Evolutionary conservation across 495 filamentous ascomycete species (phyloP), one percentile per base, ranked within the genome.

Genomic region (Annulohypoxylon maeteangense): DNA sequence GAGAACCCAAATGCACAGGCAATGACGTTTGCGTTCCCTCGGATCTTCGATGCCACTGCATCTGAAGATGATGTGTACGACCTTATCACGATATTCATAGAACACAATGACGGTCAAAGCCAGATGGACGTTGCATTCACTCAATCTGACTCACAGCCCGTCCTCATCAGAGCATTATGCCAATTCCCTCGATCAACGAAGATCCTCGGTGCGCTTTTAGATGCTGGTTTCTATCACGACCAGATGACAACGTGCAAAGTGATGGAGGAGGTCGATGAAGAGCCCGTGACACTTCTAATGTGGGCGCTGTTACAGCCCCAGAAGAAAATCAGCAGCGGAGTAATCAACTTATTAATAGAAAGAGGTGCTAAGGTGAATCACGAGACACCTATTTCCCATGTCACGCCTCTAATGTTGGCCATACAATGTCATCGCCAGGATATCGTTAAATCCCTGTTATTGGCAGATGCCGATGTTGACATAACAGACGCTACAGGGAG

Each of bases 271-370:
- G 57, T 79, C 3, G 81, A 82, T 44, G 71, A 75, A 0, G 83
- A 86, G 48, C 54, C 76, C 16, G 81, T 82, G 51, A 81, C 72
- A 16, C 68, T 86, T 1, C 70, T 86, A 16, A 80, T 84, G 55
- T 86, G 83, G 83, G 72, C 81, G 4, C 69, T 86, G 3, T 53
- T 80, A 10, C 83, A 86, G 54, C 83, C 83, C 4, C 82, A 86
- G 61, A 86, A 86, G 71, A 78, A 77, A 57, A 75, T 85, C 40
- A 86, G 83, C 71, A 83, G 78, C 54, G 56, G 64, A 8, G 63
- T 82, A 45, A 82, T 86, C 29, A 74, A 81, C 50, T 69, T 83
- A 14, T 61, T 86, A 16, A 77, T 85, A 10, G 65, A 80, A 18
- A 74, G 78, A 0, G 79, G 81, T 11, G 81, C 83, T 45, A 86